Base-by-base conservation (phyloP, 495 filamentous ascomycete genomes). In the Podospora fimiseda region DNA sequence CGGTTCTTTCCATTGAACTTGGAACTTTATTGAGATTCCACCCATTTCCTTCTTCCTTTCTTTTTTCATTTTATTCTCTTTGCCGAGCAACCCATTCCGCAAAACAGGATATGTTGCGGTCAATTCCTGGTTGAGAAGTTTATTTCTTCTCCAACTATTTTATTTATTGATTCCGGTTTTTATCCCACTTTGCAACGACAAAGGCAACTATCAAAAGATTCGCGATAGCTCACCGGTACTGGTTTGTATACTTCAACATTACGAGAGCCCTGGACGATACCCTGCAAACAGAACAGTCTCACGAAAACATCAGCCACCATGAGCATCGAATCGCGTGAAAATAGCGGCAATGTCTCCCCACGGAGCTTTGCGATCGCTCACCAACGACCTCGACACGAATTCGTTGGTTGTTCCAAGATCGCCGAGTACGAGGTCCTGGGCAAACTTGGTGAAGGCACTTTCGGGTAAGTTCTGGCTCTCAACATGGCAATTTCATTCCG, bases 371-470 rank as follows among this genome's bases (percentile, higher is more conserved):
- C 74, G 39, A 58, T 71, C 15, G 65, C 67, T 16, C 71, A 76
- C 51, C 70, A 70, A 45, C 67, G 74, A 15, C 70, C 68, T 7
- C 64, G 59, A 54, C 55, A 76, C 6, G 77, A 80, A 54, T 98
- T 94, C 63, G 71, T 73, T 44, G 93, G 93, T 23, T 95, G 90
- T 72, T 92, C 90, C 18, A 85, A 78, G 50, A 96, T 99, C 58
- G 76, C 73, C 42, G 86, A 93, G 50, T 99, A 95, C 65, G 88
- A 95, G 56, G 78, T 96, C 18, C 68, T 91, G 53, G 85, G 83
- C 44, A 99, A 99, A 73, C 80, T 99, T 45, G 93, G 93, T 56
- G 94, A 99, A 68, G 93, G 93, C 47, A 99, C 93, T 16, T 99
- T 99, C 71, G 93, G 92, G 87, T 90, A 65, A 52, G 80, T 51